Percentiles rank a stretch among this genome's conserved stretches.
Conservation (phyloP, 331 rosid species). For the Rhamnella rubrinervis region DNA sequence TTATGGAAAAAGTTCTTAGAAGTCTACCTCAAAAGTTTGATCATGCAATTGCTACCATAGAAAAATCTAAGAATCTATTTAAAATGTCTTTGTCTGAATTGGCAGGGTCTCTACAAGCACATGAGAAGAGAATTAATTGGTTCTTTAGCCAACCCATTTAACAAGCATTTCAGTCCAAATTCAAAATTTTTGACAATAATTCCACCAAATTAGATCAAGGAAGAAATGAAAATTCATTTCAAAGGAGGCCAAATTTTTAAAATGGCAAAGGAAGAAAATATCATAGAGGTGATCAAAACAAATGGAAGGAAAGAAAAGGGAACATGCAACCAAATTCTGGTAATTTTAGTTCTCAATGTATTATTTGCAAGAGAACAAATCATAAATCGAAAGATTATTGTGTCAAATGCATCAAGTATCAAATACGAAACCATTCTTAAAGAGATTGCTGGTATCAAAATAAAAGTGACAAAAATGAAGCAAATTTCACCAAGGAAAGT, state of each 20-base stretch:
- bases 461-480: not conserved
- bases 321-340: not conserved
- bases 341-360: not conserved
- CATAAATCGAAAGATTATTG: not conserved
- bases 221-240: no score
- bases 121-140: not conserved
- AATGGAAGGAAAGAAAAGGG: not conserved
- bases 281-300: no score
- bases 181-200: no score
- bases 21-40: not conserved
- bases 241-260: no score
- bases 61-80: not conserved
- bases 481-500: not conserved
- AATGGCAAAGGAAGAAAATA: no score
- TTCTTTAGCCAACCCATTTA: no score
- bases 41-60: not conserved
- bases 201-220: no score
- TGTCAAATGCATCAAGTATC: not conserved
- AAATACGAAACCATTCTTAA: not conserved
- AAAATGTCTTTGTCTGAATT: no score
- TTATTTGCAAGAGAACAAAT: not conserved
- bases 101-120: no score
- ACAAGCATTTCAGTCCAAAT: no score
- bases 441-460: not conserved
- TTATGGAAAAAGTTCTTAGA: no score